Conservation (phyloP, 257 asterid genomes). For the Oldenlandia corymbosa region DNA sequence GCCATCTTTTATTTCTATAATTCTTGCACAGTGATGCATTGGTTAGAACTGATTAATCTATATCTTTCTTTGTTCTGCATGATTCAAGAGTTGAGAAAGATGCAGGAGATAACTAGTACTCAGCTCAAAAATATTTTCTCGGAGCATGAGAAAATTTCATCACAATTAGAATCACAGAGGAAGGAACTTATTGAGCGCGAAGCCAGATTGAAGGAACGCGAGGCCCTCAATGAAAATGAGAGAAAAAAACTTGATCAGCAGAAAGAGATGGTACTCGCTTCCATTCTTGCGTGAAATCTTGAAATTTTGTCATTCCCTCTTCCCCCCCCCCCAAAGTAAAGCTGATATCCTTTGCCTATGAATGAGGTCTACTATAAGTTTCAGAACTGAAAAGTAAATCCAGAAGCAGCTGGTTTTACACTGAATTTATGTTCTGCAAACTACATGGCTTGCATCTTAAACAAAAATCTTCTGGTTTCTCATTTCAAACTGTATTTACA, state of each 20-base stretch:
- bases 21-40: neutral
- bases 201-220: constrained; percentile 35
- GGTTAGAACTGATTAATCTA: neutral
- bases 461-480: too few species aligned
- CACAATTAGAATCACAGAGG: constrained; percentile 8
- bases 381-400: too few species aligned
- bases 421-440: neutral
- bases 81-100: constrained; percentile 10
- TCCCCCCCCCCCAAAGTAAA: too few species aligned
- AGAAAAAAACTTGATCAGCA: constrained; percentile 23
- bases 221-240: constrained; percentile 37
- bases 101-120: constrained; percentile 10
- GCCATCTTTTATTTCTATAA: too few species aligned
- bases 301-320: too few species aligned
- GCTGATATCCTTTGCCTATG: neutral
- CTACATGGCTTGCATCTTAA: too few species aligned
- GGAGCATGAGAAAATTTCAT: constrained; percentile 12
- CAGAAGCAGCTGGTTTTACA: neutral
- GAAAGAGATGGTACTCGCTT: constrained; percentile 31
- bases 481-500: too few species aligned
- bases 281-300: too few species aligned
- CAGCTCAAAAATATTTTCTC: constrained; percentile 14
- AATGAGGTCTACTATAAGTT: neutral
- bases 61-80: too few species aligned
- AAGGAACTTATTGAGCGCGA: constrained; percentile 20